These are phyloP conservation scores for Pneumocystis jirovecii DNA, from an alignment of 1,139 yeast genomes.

Conservation along the genomic window DNA sequence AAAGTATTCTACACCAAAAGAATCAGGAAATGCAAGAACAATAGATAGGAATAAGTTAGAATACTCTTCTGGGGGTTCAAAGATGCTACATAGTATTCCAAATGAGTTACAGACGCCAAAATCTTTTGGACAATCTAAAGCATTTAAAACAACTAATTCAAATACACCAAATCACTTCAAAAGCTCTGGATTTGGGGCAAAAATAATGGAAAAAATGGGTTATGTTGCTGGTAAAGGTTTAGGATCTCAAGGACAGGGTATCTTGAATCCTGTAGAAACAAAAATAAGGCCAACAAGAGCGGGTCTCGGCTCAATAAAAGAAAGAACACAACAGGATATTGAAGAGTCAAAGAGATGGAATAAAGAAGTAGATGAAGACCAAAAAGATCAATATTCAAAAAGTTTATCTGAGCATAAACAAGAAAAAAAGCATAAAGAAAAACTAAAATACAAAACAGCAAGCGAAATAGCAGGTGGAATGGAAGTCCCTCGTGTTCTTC, in stretches of 20 bases:
- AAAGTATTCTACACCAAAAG: not conserved
- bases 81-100: not conserved
- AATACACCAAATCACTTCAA: conserved; percentile 11
- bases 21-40: not conserved
- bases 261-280: conserved; percentile 62
- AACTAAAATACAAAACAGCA: conserved; percentile 26
- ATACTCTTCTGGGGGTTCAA: not conserved
- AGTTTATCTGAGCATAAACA: conserved; percentile 6
- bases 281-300: conserved; percentile 43
- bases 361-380: conserved; percentile 14
- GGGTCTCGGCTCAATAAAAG: conserved; percentile 55
- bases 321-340: conserved; percentile 21
- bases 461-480: conserved; percentile 28
- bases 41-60: not conserved
- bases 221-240: conserved; percentile 70
- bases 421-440: conserved; percentile 15
- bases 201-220: conserved; percentile 71
- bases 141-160: conserved; percentile 8
- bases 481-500: conserved; percentile 25
- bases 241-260: conserved; percentile 59
- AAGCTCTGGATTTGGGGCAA: conserved; percentile 74
- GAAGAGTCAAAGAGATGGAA: conserved; percentile 18
- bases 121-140: conserved; percentile 8
- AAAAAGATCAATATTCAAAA: conserved; percentile 4
- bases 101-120: not conserved